Conservation (phyloP, 2,329 filamentous ascomycete species). For the Colletotrichum noveboracense region DNA sequence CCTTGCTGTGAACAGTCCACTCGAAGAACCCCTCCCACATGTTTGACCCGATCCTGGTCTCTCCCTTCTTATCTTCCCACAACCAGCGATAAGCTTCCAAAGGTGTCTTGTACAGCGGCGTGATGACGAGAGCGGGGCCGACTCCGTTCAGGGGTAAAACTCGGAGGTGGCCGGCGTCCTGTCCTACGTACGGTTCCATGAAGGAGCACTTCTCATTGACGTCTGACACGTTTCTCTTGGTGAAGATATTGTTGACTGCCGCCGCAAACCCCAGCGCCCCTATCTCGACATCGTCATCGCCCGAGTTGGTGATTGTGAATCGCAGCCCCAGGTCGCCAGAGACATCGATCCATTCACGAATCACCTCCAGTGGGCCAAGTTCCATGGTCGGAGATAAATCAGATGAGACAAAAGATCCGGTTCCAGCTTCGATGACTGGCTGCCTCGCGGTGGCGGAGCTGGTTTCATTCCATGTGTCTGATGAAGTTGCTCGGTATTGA, state of each 20-base stretch:
- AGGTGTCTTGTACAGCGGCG: constrained; percentile 47
- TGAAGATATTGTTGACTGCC: constrained; percentile 69
- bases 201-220: constrained; percentile 57
- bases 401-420: constrained; percentile 59
- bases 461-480: constrained; percentile 46
- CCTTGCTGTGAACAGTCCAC: constrained; percentile 59
- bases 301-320: constrained; percentile 55
- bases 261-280: constrained; percentile 62
- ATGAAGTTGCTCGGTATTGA: constrained; percentile 50
- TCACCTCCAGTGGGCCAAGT: constrained; percentile 46
- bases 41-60: constrained; percentile 53
- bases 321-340: constrained; percentile 54
- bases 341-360: constrained; percentile 55
- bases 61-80: constrained; percentile 43
- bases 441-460: constrained; percentile 49
- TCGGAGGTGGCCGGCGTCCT: constrained; percentile 61
- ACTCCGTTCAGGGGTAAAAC: constrained; percentile 54
- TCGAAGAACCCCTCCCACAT: constrained; percentile 66
- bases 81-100: constrained; percentile 63
- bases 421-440: constrained; percentile 46
- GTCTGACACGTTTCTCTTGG: constrained; percentile 49
- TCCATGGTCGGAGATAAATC: constrained; percentile 46
- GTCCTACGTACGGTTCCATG: constrained; percentile 62
- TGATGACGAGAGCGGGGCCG: constrained; percentile 58
- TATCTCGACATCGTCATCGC: constrained; percentile 47